Base-by-base conservation (phyloP, 2,329 filamentous ascomycete genomes). In the Trichoderma atroviride region DNA sequence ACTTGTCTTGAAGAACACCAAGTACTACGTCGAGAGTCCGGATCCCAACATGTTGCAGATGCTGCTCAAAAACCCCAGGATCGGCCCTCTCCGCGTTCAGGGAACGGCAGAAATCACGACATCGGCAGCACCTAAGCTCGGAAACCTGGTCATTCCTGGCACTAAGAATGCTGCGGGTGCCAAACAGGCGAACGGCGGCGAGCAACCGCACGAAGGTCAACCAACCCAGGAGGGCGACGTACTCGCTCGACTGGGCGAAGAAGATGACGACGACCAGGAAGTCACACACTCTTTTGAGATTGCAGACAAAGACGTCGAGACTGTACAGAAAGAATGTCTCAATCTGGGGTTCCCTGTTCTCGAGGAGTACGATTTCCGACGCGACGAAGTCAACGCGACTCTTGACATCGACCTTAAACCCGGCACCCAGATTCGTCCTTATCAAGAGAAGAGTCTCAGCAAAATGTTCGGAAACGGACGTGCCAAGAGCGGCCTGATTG, bases 381-480 rank as follows among this genome's bases (percentile, higher is more conserved):
- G 96, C 74, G 96, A 99, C 78, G 88, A 92, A 71, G 87, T 89
- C 74, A 99, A 98, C 76, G 88, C 95, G 0, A 97, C 93, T 62
- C 84, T 99, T 43, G 94, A 98, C 69, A 99, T 99, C 74, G 95
- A 98, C 78, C 84, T 98, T 60, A 92, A 92, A 74, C 94, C 95
- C 0, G 90, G 91, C 69, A 95, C 94, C 0, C 92, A 95, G 76
- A 98, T 98, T 78, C 90, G 95, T 78, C 83, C 97, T 71, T 99
- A 99, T 75, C 96, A 99, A 78, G 96, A 99, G 80, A 97, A 97
- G 82, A 97, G 94, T 73, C 84, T 99, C 11, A 97, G 93, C 83
- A 99, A 99, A 80, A 99, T 99, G 96, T 99, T 99, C 78, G 95
- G 96, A 77, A 99, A 99, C 77, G 95, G 95, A 61, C 91, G 96